Conservation (phyloP, 441 rosid genomes). For the Syzygium syzygioides region DNA sequence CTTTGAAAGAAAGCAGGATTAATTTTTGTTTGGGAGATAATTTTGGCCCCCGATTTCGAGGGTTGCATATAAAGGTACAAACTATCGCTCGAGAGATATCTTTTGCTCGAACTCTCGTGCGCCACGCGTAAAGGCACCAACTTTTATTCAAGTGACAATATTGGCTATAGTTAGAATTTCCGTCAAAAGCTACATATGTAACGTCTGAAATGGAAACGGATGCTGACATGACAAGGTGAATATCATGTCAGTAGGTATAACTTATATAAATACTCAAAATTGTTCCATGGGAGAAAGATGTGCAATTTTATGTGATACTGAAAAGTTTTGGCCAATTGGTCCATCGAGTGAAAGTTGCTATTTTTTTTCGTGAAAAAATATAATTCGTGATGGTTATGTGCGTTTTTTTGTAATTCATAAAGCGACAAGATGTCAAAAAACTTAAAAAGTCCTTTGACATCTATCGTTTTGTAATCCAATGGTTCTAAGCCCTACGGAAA, state of each 20-base stretch:
- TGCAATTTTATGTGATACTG: not conserved
- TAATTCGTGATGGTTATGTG: not conserved
- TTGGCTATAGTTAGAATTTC: accelerated
- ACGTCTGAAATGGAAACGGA: accelerated
- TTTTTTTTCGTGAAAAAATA: not conserved
- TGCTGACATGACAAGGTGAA: not conserved
- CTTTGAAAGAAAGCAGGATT: not conserved
- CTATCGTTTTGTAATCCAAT: not conserved
- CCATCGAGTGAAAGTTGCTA: not conserved
- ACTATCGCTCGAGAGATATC: not conserved
- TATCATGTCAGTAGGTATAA: accelerated
- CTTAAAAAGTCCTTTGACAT: no score
- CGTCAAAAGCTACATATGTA: accelerated
- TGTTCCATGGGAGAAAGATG: accelerated
- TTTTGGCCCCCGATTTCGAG: not conserved
- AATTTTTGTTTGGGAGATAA: not conserved
- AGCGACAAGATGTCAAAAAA: not conserved
- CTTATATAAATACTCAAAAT: not conserved
- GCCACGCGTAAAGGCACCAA: not conserved
- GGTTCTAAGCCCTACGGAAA: no score
- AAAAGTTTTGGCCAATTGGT: not conserved
- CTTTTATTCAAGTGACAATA: not conserved
- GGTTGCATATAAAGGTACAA: not conserved
- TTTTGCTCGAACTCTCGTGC: not conserved
- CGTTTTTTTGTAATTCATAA: not conserved